These are phyloP conservation scores for Inosperma sp. DNA, from an alignment of 768 basidiomycete genomes.

Conservation along the genomic window DNA sequence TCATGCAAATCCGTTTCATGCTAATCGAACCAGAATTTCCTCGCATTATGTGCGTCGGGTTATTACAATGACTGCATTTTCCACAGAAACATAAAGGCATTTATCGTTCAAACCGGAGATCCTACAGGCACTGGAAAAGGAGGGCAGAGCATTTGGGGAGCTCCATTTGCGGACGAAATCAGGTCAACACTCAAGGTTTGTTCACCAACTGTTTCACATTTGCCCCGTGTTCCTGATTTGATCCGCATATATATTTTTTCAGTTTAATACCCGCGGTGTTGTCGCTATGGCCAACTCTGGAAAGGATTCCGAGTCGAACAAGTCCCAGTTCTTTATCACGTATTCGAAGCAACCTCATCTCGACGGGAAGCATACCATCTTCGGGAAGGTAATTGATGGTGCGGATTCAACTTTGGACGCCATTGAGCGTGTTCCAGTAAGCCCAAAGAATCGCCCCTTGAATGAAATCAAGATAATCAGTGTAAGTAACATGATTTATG, in stretches of 20 bases:
- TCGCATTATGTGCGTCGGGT: constrained; percentile 87
- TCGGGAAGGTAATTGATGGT: constrained; percentile 98
- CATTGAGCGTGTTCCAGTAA: constrained; percentile 92
- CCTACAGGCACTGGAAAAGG: constrained; percentile 90
- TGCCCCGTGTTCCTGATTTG: constrained; percentile 16
- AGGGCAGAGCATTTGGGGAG: constrained; percentile 95
- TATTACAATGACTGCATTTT: constrained; percentile 83
- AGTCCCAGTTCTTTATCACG: constrained; percentile 84
- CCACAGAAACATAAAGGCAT: constrained; percentile 92
- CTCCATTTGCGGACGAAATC: constrained; percentile 87
- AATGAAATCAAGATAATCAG: constrained; percentile 77
- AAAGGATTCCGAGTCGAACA: constrained; percentile 89
- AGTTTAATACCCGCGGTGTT: constrained; percentile 95
- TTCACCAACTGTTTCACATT: constrained; percentile 13
- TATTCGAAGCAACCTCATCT: constrained; percentile 93
- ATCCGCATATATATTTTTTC: constrained; percentile 17
- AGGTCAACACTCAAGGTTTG: constrained; percentile 88
- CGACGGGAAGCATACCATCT: constrained; percentile 91
- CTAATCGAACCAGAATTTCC: constrained; percentile 68
- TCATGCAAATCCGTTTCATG: constrained; percentile 8
- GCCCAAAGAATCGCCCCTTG: constrained; percentile 82
- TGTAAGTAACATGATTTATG: constrained; percentile 43
- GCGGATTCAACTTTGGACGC: constrained; percentile 88
- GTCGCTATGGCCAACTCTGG: constrained; percentile 99
- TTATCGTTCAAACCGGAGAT: constrained; percentile 95